phyloP scores from a whole-genome alignment of 164 flowering plant species.

The Stephania yunnanensis region DNA sequence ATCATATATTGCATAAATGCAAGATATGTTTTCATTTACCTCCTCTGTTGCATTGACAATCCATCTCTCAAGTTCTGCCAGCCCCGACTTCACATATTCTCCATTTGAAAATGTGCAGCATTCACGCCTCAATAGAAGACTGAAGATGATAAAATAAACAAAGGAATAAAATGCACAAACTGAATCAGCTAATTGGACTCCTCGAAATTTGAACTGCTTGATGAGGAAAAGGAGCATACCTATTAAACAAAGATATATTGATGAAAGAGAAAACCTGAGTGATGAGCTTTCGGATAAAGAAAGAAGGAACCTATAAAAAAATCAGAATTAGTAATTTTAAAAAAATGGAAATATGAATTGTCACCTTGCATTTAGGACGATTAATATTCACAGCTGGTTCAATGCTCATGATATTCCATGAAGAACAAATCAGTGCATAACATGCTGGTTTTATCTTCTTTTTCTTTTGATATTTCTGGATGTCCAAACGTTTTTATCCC shows the following conservation, averaged over 20 bases:
- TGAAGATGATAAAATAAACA: conserved; percentile 16
- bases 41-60: conserved; percentile 71
- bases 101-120: conserved; percentile 98
- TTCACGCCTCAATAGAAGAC: conserved; percentile 90
- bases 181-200: neutral
- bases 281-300: conserved; percentile 82
- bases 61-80: conserved; percentile 93
- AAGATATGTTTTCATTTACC: conserved; percentile 28
- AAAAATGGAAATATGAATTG: too few species aligned
- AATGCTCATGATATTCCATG: too few species aligned
- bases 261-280: conserved; percentile 96
- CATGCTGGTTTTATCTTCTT: too few species aligned
- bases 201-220: neutral
- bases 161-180: conserved; percentile 9
- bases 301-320: conserved; percentile 70
- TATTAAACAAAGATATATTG: conserved; percentile 84
- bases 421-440: too few species aligned
- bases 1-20: too few species aligned
- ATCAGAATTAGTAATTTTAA: conserved; percentile 4
- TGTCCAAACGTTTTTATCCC: too few species aligned
- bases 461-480: too few species aligned
- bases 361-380: too few species aligned
- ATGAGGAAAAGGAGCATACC: conserved; percentile 33
- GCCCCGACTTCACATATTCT: conserved; percentile 93
- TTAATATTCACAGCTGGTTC: too few species aligned